Evolutionary conservation across 768 basidiomycete species (phyloP), one percentile per base, ranked within the genome.

Genomic region (Mycena pura): DNA sequence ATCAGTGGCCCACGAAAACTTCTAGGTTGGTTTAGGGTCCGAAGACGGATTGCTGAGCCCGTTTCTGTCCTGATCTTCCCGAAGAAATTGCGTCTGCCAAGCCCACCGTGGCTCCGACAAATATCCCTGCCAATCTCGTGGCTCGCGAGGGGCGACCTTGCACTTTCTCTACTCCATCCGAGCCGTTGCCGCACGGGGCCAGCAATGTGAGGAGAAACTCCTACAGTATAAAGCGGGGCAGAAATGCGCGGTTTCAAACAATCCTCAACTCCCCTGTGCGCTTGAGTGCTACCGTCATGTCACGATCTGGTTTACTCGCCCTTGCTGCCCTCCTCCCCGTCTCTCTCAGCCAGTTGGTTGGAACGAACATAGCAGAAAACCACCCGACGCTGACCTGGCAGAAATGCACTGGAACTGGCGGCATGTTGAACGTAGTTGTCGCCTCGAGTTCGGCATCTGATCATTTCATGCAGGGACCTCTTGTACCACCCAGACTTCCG

Each of bases 331-430:
- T 75, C 43, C 63, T 73, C 66, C 66, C 80, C 41, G 68, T 74
- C 55, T 76, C 64, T 15, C 70, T 70, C 60, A 80, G 71, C 62
- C 83, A 84, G 68, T 78, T 81, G 61, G 74, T 74, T 61, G 83
- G 82, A 60, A 83, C 80, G 13, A 65, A 73, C 46, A 74, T 69
- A 2, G 71, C 82, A 7, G 82, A 84, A 68, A 72, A 62, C 56
- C 81, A 84, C 68, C 82, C 83, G 10, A 40, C 70, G 13, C 73
- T 84, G 32, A 69, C 77, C 24, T 75, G 73, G 69, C 71, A 77
- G 55, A 69, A 74, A 57, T 83, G 82, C 66, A 75, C 77, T 5
- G 60, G 70, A 15, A 64, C 68, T 28, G 78, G 79, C 50, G 53
- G 70, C 34, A 39, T 44, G 24, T 44, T 24, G 22, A 39, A 24